Conservation (phyloP, 2,329 filamentous ascomycete genomes). For the Hypoxylon sp. region DNA sequence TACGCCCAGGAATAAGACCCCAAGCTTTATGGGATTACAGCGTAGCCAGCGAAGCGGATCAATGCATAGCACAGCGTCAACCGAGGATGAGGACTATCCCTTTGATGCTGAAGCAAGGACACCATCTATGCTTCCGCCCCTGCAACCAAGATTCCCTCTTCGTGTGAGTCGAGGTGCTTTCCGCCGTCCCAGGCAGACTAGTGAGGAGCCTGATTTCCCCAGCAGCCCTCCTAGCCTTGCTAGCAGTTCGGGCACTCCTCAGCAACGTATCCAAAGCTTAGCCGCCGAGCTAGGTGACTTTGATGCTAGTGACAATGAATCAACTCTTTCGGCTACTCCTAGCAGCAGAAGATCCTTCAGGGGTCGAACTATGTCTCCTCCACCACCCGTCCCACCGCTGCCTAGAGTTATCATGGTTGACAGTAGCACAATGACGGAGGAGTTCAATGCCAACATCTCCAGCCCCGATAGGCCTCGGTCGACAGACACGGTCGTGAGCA, state of each 20-base stretch:
- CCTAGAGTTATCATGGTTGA: constrained; percentile 67
- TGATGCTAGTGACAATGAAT: constrained; percentile 77
- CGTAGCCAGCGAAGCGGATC: constrained; percentile 63
- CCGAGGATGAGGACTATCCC: constrained; percentile 74
- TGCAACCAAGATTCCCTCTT: constrained; percentile 75
- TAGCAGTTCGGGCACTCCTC: constrained; percentile 59
- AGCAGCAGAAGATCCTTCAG: constrained; percentile 60
- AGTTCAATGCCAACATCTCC: constrained; percentile 53
- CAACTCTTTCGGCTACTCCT: constrained; percentile 63
- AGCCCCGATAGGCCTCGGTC: constrained; percentile 51
- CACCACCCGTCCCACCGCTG: constrained; percentile 59
- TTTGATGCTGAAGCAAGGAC: constrained; percentile 64
- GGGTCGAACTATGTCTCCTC: constrained; percentile 54
- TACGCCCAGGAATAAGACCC: constrained; percentile 37
- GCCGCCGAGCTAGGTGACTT: constrained; percentile 91
- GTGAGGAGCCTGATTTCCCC: constrained; percentile 65
- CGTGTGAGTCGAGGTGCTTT: constrained; percentile 71
- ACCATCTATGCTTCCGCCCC: constrained; percentile 65
- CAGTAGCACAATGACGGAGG: constrained; percentile 68
- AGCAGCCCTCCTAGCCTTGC: constrained; percentile 68
- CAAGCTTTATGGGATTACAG: constrained; percentile 32
- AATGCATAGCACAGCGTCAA: constrained; percentile 88
- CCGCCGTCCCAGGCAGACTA: constrained; percentile 67
- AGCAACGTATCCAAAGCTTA: constrained; percentile 74
- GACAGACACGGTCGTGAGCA: constrained; percentile 55